Conservation (phyloP, 352 stramenopile genomes). For the Phytophthora sojae region DNA sequence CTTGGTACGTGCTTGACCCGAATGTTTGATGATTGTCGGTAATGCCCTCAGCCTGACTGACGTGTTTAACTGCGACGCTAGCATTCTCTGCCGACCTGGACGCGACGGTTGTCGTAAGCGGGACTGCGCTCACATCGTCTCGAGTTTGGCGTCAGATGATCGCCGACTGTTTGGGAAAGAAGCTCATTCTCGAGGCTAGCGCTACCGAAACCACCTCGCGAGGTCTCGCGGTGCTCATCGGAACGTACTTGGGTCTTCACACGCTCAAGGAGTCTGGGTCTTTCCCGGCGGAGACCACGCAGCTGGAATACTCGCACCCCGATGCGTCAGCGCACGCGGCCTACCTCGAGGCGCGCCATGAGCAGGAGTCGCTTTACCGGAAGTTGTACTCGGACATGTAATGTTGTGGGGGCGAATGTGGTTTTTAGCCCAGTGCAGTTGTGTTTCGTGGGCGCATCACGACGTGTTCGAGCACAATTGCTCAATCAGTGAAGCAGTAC, state of each 20-base stretch:
- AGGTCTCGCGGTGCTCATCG: slow-evolving; percentile 79
- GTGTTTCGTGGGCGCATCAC: neutral
- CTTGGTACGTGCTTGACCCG: slow-evolving; percentile 47
- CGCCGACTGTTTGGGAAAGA: slow-evolving; percentile 77
- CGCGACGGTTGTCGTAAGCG: slow-evolving; percentile 76
- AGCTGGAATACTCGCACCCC: slow-evolving; percentile 48
- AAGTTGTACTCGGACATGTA: slow-evolving; percentile 61
- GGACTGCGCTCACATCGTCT: slow-evolving; percentile 84
- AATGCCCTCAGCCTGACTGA: slow-evolving; percentile 1
- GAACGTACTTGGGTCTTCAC: slow-evolving; percentile 68
- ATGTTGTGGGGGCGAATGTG: neutral
- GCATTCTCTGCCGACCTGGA: slow-evolving; percentile 55
- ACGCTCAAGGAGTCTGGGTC: slow-evolving; percentile 47
- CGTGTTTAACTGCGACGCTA: slow-evolving; percentile 5
- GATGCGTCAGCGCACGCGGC: slow-evolving; percentile 58
- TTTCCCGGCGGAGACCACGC: slow-evolving; percentile 31
- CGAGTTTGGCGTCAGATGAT: slow-evolving; percentile 89
- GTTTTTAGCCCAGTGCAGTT: neutral
- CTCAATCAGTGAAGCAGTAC: too few species aligned
- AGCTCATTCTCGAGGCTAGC: slow-evolving; percentile 71
- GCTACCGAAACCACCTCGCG: slow-evolving; percentile 85
- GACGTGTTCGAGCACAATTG: too few species aligned
- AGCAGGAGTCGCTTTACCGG: slow-evolving; percentile 77
- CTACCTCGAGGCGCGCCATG: slow-evolving; percentile 70
- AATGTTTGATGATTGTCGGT: neutral